Base-by-base conservation (phyloP, 2,329 filamentous ascomycete species). In the Microdochium trichocladiopsis region DNA sequence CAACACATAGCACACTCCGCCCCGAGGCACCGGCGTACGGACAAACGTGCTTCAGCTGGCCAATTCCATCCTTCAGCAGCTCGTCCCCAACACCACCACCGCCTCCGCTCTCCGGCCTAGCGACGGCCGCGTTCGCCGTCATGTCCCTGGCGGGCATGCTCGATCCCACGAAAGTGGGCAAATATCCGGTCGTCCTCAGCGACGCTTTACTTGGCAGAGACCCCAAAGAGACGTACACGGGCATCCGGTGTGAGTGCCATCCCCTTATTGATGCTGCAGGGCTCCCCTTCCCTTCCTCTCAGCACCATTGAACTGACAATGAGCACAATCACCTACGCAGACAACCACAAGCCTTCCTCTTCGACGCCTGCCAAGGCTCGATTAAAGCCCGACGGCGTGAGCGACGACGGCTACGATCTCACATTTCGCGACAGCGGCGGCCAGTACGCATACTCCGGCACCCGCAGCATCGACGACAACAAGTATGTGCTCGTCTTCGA, bases 401-500 rank as follows among this genome's bases (percentile, higher is more conserved):
- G 12, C 47, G 12, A 25, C 47, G 47, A 28, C 18, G 47, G 23
- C n/a, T 82, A 79, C 65, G 78, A 83, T 55, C 70, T 84, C 48
- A 70, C 72, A 47, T 81, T 78, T 57, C 71, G 70, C 52, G 79
- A 83, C 55, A 73, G 76, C 50, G 75, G 75, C 55, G 75, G 75
- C 51, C 78, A 78, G 51, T 85, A 86, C 61, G 72, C 77, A 25
- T 86, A 83, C 63, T 75, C 78, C 47, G 84, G 86, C 54, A 76
- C 75, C 2, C 76, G 83, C 50, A 77, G 76, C 51, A 77, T 74
- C 23, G 76, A 77, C 53, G 74, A 79, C 52, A 74, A 72, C 52
- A 77, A 84, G 63, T 85, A 81, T 62, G 79, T 85, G 36, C 78
- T 95, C 50, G 80, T 93, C 53, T 94, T 93, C 63, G 88, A 95